These are phyloP conservation scores for Eucalyptus brandiana DNA, from an alignment of 345 rosid genomes.

Conservation along the genomic window DNA sequence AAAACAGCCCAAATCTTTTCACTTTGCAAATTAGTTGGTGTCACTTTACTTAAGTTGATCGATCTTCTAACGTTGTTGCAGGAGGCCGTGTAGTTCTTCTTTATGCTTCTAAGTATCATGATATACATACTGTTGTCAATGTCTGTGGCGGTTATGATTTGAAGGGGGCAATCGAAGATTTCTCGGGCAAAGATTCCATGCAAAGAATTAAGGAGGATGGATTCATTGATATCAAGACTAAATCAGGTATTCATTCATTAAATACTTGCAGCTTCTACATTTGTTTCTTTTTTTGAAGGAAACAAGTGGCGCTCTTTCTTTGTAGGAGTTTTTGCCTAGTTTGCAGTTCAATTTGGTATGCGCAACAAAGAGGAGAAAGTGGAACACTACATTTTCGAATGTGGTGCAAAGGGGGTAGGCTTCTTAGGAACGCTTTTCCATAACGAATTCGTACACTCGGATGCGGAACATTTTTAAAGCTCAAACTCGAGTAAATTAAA, in stretches of 20 bases:
- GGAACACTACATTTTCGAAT: not conserved
- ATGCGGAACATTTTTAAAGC: not conserved
- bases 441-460: not conserved
- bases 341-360: not conserved
- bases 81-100: constrained; percentile 84
- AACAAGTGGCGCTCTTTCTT: not conserved
- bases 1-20: not conserved
- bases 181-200: constrained; percentile 45
- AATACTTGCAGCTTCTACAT: not conserved
- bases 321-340: not conserved
- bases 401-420: not conserved
- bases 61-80: not conserved
- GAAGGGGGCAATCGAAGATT: constrained; percentile 46
- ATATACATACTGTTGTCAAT: constrained; percentile 48
- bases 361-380: not conserved
- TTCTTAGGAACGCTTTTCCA: not conserved
- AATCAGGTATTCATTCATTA: constrained; percentile 17
- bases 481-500: not conserved
- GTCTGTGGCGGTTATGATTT: constrained; percentile 65
- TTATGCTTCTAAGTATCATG: constrained; percentile 70
- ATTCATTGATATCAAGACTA: constrained; percentile 36
- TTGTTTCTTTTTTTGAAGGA: not conserved
- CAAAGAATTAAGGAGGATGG: constrained; percentile 45
- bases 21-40: not conserved
- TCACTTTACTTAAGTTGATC: not conserved